Conservation (phyloP, 805 yeast genomes). For the Saturnispora quitensis region DNA sequence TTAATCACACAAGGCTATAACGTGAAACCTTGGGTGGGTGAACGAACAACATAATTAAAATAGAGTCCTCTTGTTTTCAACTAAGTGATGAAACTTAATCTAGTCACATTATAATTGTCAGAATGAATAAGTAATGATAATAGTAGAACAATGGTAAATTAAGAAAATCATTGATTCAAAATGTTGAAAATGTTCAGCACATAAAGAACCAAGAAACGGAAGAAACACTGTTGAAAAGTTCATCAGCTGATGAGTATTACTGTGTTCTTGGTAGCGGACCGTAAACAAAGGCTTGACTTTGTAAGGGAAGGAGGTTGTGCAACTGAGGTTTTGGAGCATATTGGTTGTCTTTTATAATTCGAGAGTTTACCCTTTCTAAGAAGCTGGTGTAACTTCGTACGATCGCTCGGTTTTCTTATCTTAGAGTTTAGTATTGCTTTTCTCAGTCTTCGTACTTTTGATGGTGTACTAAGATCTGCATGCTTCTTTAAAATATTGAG, state of each 20-base stretch:
- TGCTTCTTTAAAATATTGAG: slow-evolving; percentile 4
- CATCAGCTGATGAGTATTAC: background rate
- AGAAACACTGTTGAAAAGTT: too few relatives aligned
- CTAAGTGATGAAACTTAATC: too few relatives aligned
- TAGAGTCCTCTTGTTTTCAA: too few relatives aligned
- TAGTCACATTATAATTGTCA: too few relatives aligned
- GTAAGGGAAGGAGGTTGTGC: background rate
- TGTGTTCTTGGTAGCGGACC: background rate
- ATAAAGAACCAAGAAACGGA: too few relatives aligned
- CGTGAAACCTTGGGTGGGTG: too few relatives aligned
- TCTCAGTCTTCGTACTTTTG: slow-evolving; percentile 21
- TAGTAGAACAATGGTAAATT: too few relatives aligned
- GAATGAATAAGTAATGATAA: too few relatives aligned
- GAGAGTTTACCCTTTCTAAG: background rate
- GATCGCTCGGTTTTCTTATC: slow-evolving; percentile 1
- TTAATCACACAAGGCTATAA: too few relatives aligned
- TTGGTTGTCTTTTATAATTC: background rate
- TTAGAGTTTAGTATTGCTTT: slow-evolving; percentile 13
- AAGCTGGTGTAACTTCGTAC: background rate
- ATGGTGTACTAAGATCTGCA: slow-evolving; percentile 18
- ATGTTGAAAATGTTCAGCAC: too few relatives aligned
- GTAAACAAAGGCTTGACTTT: background rate
- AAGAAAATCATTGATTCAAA: too few relatives aligned
- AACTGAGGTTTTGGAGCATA: background rate
- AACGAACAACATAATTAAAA: too few relatives aligned